Evolutionary conservation across 192 early-diverging fungal species (phyloP), one percentile per base, ranked within the genome.

Genomic region (Kickxella alabastrina): DNA sequence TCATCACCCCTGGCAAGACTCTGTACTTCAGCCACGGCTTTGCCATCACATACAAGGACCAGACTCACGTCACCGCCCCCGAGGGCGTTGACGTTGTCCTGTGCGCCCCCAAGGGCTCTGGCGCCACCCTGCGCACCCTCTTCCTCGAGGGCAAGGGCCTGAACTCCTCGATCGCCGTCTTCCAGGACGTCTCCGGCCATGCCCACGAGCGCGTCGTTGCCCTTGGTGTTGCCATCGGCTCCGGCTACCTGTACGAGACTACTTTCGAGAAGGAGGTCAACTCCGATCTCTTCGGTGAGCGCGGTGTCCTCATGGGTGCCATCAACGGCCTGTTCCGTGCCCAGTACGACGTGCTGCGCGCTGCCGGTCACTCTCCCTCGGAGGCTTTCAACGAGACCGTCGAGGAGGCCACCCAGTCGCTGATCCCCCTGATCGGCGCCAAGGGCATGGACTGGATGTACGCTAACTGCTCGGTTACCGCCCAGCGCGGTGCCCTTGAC

Each of bases 341-440:
- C 23, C 95, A 98, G 76, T 98, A 95, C 79, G 95, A 98, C 38
- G 92, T 95, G 25, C 82, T 98, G 52, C 84, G 92, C 56, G 84
- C 88, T 27, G 84, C 87, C 57, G 95, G 93, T 53, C 93, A 98
- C 86, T 83, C 86, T 25, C 95, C 95, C 43, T 98, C 95, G 17
- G 95, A 98, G 75, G 95, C 95, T 6, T 98, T 93, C 85, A 98
- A 98, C 82, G 95, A 98, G 80, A 98, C 95, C 50, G 95, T 98
- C 52, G 95, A 98, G 80, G 95, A 98, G 73, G 95, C 92, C 36
- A 98, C 95, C 9, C 93, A 98, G 77, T 98, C 95, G 36, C 81
- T 98, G 49, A 93, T 92, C 77, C 95, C 95, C 17, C 80, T 98
- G 62, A 88, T 98, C 59, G 91, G 90, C 61, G 89, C 89, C 72